Conservation (phyloP, 163 green algal species). For the Scenedesmus sp. region DNA sequence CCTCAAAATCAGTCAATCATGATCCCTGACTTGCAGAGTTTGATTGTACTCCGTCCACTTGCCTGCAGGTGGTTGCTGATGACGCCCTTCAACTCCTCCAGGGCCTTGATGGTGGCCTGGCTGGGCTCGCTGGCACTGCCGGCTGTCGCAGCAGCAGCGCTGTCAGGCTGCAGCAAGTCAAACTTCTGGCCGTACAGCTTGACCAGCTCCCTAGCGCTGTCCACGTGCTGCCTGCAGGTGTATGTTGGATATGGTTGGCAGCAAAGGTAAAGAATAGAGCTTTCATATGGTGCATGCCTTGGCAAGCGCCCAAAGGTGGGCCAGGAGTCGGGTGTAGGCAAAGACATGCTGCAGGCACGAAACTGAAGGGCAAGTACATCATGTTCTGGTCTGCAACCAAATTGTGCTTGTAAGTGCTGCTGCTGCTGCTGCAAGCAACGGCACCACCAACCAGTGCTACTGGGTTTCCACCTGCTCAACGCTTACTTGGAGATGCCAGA, state of each 20-base stretch:
- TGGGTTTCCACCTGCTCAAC: neutral
- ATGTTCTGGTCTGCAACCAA: no score
- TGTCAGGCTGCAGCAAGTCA: conserved; percentile 51
- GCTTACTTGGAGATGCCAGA: conserved; percentile 52
- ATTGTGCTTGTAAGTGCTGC: no score
- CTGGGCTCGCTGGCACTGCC: neutral
- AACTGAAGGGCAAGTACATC: no score
- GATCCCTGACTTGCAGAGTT: no score
- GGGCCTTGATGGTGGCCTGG: conserved; percentile 16
- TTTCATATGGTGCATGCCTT: no score
- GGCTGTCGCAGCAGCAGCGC: neutral
- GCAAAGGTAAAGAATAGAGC: no score
- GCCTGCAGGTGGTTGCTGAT: conserved; percentile 55
- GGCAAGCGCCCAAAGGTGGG: no score
- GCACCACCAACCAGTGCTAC: neutral
- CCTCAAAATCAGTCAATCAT: no score
- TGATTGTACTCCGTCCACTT: no score
- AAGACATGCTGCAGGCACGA: no score
- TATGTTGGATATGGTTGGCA: neutral
- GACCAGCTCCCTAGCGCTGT: conserved; percentile 40
- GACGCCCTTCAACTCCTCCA: conserved; percentile 51
- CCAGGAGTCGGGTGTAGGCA: no score
- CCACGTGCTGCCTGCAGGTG: conserved; percentile 46
- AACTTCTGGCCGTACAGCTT: conserved; percentile 44
- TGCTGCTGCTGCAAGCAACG: neutral